Conservation (phyloP, 257 asterid species). For the Petrea volubilis region DNA sequence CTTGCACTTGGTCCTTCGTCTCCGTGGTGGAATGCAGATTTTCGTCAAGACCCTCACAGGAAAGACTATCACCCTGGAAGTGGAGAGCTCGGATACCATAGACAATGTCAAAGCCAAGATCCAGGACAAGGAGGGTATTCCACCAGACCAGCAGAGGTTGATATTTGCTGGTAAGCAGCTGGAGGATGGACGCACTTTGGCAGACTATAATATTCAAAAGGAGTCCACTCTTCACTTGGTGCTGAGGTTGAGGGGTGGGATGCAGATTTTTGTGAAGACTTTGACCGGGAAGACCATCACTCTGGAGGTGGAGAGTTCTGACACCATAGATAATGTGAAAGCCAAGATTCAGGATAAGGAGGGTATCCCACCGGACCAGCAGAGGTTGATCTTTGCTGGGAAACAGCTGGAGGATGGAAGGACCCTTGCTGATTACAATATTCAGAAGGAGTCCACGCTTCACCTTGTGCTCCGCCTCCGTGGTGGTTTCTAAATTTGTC, state of each 20-base stretch:
- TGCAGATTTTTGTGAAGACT: slow-evolving; percentile 62
- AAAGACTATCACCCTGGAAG: slow-evolving; percentile 54
- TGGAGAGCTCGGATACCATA: slow-evolving; percentile 54
- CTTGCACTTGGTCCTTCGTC: slow-evolving; percentile 29
- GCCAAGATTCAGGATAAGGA: slow-evolving; percentile 62
- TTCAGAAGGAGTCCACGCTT: slow-evolving; percentile 66
- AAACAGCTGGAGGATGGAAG: slow-evolving; percentile 62
- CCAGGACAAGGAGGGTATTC: slow-evolving; percentile 62
- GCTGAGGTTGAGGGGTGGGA: slow-evolving; percentile 55
- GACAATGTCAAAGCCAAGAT: slow-evolving; percentile 57
- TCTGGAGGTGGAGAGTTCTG: slow-evolving; percentile 58
- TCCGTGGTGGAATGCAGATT: slow-evolving; percentile 36
- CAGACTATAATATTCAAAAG: slow-evolving; percentile 62
- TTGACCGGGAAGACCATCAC: slow-evolving; percentile 54
- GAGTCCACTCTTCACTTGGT: slow-evolving; percentile 59
- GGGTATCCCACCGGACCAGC: slow-evolving; percentile 64
- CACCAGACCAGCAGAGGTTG: slow-evolving; percentile 68
- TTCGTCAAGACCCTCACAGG: slow-evolving; percentile 54
- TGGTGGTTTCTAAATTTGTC: slow-evolving; percentile 43
- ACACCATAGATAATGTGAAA: slow-evolving; percentile 53
- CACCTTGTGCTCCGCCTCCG: slow-evolving; percentile 72
- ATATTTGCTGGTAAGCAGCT: slow-evolving; percentile 60
- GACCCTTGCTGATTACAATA: slow-evolving; percentile 54
- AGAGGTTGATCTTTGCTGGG: slow-evolving; percentile 59
- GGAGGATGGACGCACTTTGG: slow-evolving; percentile 55